Percentiles rank a stretch among this genome's conserved stretches.
Evolutionary conservation across 192 early-diverging fungal genomes (phyloP).

Genomic region (Paraglomus brasilianum): DNA sequence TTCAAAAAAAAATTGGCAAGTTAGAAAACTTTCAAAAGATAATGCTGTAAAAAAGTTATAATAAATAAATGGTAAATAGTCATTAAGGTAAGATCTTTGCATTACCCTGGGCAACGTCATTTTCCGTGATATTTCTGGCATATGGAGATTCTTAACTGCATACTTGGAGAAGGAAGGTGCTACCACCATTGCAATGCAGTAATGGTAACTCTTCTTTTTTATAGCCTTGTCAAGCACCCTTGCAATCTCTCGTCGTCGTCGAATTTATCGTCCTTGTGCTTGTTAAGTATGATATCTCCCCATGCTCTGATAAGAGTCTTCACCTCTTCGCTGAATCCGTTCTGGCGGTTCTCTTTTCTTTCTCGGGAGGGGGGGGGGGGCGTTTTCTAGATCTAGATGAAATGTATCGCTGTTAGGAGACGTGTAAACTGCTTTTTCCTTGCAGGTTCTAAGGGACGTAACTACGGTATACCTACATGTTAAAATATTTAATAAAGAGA

Average conservation of each 20-base stretch:
- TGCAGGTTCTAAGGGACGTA: too few species aligned
- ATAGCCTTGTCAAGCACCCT: too few species aligned
- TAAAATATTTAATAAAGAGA: slow-evolving; percentile 8
- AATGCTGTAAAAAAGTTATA: slow-evolving; percentile 14
- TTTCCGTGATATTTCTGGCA: slow-evolving; percentile 4
- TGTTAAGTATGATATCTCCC: slow-evolving; percentile 4
- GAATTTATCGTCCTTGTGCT: background rate
- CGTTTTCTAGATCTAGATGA: background rate
- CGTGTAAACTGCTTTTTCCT: too few species aligned
- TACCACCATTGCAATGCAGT: too few species aligned
- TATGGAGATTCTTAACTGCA: too few species aligned
- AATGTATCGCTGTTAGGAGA: background rate
- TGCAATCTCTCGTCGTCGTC: too few species aligned
- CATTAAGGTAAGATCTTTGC: too few species aligned
- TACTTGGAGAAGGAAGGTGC: too few species aligned
- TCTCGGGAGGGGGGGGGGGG: too few species aligned
- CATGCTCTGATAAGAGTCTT: background rate
- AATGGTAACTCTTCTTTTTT: too few species aligned
- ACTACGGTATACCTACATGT: background rate
- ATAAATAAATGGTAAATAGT: too few species aligned
- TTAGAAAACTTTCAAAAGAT: too few species aligned
- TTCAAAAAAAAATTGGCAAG: background rate
- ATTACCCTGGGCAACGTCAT: background rate
- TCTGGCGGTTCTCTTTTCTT: background rate
- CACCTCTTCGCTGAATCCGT: background rate